Conservation (phyloP, 108 stramenopile genomes). For the Skeletonema menzelii region DNA sequence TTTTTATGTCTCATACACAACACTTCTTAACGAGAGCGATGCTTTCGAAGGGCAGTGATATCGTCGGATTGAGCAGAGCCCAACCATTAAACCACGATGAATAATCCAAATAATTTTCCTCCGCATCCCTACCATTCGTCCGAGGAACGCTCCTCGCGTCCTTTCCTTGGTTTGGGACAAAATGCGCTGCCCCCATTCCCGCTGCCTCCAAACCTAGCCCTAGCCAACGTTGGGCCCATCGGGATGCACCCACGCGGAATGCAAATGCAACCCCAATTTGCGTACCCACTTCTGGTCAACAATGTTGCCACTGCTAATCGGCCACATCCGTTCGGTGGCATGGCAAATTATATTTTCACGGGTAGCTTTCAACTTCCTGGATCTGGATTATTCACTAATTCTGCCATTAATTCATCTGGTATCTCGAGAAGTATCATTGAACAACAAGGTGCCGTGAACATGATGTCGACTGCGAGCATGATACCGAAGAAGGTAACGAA, state of each 20-base stretch:
- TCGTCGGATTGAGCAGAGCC: too few species aligned
- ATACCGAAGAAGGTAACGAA: not conserved
- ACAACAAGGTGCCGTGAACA: not conserved
- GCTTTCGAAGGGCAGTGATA: too few species aligned
- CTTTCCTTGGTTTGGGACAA: not conserved
- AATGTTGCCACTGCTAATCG: not conserved
- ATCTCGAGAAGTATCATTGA: not conserved
- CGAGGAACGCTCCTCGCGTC: not conserved
- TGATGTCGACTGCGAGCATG: conserved; percentile 1
- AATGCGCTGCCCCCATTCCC: not conserved
- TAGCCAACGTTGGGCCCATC: not conserved
- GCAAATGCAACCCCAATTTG: not conserved
- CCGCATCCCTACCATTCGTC: not conserved
- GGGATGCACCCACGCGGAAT: not conserved
- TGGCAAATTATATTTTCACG: not conserved
- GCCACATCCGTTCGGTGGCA: not conserved
- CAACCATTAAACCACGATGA: not conserved
- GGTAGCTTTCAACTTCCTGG: not conserved
- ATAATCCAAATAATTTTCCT: not conserved
- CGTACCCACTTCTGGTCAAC: not conserved
- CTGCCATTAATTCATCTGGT: not conserved
- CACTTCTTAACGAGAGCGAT: too few species aligned
- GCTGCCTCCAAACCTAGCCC: not conserved
- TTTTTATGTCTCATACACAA: too few species aligned
- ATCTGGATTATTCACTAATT: not conserved